Base-by-base conservation (phyloP, 129 eudicot species). In the Artemisia argyi region DNA sequence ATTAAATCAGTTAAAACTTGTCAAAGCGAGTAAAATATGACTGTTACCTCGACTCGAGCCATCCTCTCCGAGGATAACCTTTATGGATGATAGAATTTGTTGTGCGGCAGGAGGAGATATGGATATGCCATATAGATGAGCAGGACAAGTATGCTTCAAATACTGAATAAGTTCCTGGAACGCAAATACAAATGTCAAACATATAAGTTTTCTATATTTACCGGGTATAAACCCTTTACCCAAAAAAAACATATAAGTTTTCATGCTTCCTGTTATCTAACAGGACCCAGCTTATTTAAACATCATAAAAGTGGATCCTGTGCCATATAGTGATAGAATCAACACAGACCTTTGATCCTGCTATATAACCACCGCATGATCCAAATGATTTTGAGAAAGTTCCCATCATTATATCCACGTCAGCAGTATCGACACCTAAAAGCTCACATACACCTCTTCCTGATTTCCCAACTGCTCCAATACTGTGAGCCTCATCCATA, bases 361-460 rank as follows among this genome's bases (percentile, higher is more conserved):
- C 98, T 76, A 94, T 88, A 82, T 94, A 94, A 42, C 98, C 98
- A 77, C 98, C 98, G 78, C 93, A 94, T 49, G 98, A 94, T 78
- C 98, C 97, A 64, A 90, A 94, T 59, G 98, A 94, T 68, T 94
- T 94, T 42, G 98, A 84, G 65, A 94, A 94, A 59, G 98, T 93
- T 77, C 98, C 98, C 98, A 94, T 94, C 98, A 94, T 90, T 71
- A 94, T 57, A 70, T 94, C 98, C 65, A 94, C 96, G 78, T 90
- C 98, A 62, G 91, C 87, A 44, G 98, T 90, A 73, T 94, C 97
- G 66, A 94, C 98, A 4, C 96, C 96, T 80, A 94, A 76, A 39
- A 94, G 97, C 87, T 94, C 98, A 83, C 98, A 94, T 11, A 94
- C 97, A 48, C 98, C 98, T 73, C 93, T 84, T 75, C 98, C 98